Evolutionary conservation across 1,139 yeast genomes (phyloP).

Genomic region (Suhomyces maxii): DNA sequence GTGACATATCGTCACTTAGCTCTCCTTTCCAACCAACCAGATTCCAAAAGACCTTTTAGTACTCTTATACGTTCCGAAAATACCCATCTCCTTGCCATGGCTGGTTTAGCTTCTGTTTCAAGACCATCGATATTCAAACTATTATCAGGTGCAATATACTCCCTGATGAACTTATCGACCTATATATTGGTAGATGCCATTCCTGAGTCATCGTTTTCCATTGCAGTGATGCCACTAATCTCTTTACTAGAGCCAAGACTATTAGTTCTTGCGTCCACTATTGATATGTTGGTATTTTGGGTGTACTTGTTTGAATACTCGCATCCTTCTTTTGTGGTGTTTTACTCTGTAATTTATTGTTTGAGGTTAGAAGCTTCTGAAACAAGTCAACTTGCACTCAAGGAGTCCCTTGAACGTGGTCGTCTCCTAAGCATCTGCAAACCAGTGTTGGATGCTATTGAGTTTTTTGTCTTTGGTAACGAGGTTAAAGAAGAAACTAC

Average conservation of each 20-base stretch:
- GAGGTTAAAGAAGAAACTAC: no score
- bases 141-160: conserved; percentile 46
- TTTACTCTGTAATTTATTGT: conserved; percentile 38
- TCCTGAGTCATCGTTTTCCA: conserved; percentile 31
- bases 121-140: conserved; percentile 34
- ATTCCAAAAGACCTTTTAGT: conserved; percentile 17
- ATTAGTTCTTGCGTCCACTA: conserved; percentile 36
- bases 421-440: no score
- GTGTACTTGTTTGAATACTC: conserved; percentile 30
- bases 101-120: conserved; percentile 29
- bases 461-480: no score
- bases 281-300: conserved; percentile 36
- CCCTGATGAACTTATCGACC: conserved; percentile 42
- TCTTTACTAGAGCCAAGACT: conserved; percentile 36
- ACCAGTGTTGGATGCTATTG: no score
- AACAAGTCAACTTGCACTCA: conserved; percentile 32
- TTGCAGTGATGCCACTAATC: conserved; percentile 35
- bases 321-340: conserved; percentile 28
- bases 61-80: conserved; percentile 46
- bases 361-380: conserved; percentile 46
- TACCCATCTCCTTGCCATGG: conserved; percentile 41
- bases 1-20: conserved; percentile 21
- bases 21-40: conserved; percentile 1
- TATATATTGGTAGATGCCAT: conserved; percentile 37
- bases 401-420: not conserved